Evolutionary conservation across 306 rosid genomes (phyloP).

Genomic region (Prunus kanzakura): DNA sequence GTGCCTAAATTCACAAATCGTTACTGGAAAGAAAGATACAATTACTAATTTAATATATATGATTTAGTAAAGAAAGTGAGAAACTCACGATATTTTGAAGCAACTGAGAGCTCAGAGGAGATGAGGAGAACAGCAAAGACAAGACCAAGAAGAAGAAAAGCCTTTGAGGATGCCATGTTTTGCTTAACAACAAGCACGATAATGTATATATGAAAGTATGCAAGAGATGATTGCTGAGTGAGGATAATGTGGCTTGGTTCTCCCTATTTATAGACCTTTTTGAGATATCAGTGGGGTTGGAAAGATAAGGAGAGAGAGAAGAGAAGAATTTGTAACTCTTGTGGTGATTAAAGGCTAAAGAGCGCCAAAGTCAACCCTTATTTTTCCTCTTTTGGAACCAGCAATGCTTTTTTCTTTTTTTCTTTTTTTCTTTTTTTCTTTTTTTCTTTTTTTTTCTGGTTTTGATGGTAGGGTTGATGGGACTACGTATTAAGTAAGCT

Average conservation of each 20-base stretch:
- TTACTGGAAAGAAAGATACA: not conserved
- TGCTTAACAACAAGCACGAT: not conserved
- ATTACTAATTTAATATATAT: not conserved
- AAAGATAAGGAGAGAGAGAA: not conserved
- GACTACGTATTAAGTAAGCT: no score
- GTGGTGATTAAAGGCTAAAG: no score
- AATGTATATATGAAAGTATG: not conserved
- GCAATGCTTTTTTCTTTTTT: no score
- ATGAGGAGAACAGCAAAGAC: slow-evolving; percentile 10
- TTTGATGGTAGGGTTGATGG: no score
- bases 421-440: no score
- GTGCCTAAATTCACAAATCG: not conserved
- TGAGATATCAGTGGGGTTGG: not conserved
- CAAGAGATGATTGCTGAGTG: not conserved
- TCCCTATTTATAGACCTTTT: slow-evolving; percentile 4
- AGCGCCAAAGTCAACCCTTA: no score
- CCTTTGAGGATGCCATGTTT: not conserved
- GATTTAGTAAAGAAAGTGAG: not conserved
- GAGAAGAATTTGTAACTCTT: not conserved
- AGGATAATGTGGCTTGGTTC: not conserved
- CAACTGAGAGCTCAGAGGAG: slow-evolving; percentile 13
- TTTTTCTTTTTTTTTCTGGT: no score
- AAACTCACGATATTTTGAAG: not conserved
- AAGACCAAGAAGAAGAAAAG: slow-evolving; percentile 12
- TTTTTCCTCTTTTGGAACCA: no score